Evolutionary conservation across 306 rosid species (phyloP).

Genomic region (Myrica gale): DNA sequence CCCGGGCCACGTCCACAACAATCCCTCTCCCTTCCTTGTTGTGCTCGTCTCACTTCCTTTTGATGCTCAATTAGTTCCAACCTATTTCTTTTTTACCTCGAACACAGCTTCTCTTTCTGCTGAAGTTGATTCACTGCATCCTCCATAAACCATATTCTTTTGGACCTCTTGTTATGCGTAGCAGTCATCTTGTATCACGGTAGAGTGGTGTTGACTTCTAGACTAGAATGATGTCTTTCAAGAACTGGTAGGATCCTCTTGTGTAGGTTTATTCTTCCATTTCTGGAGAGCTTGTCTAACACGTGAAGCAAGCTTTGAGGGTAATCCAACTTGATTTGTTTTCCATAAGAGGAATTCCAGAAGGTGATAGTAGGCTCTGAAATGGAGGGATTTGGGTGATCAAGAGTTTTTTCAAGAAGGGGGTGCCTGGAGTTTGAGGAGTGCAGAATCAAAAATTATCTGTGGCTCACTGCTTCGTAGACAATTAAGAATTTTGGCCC

Average conservation of each 20-base stretch:
- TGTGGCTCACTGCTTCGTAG: slow-evolving; percentile 59
- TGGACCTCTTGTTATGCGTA: slow-evolving; percentile 50
- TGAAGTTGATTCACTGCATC: slow-evolving; percentile 22
- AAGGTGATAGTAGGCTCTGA: slow-evolving; percentile 63
- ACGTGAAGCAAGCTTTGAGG: slow-evolving; percentile 61
- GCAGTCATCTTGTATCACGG: slow-evolving; percentile 47
- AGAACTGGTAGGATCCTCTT: slow-evolving; percentile 53
- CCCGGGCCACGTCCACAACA: slow-evolving; percentile 74
- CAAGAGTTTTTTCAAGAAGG: slow-evolving; percentile 69
- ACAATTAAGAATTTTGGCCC: slow-evolving; percentile 59
- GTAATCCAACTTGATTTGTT: slow-evolving; percentile 52
- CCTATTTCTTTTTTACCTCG: slow-evolving; percentile 50
- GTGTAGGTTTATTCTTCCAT: slow-evolving; percentile 60
- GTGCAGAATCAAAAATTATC: slow-evolving; percentile 53
- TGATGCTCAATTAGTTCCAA: slow-evolving; percentile 73
- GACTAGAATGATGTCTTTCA: slow-evolving; percentile 39
- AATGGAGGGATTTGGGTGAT: slow-evolving; percentile 61
- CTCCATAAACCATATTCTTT: slow-evolving; percentile 51
- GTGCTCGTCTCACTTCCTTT: slow-evolving; percentile 75
- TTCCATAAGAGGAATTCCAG: slow-evolving; percentile 75
- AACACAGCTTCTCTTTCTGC: slow-evolving; percentile 27
- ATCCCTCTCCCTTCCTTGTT: slow-evolving; percentile 67
- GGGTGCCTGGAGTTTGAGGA: slow-evolving; percentile 59
- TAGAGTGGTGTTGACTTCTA: slow-evolving; percentile 27
- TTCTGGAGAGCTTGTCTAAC: slow-evolving; percentile 67